Evolutionary conservation across 805 yeast species (phyloP).

Genomic region (Soucietia sequanensis): DNA sequence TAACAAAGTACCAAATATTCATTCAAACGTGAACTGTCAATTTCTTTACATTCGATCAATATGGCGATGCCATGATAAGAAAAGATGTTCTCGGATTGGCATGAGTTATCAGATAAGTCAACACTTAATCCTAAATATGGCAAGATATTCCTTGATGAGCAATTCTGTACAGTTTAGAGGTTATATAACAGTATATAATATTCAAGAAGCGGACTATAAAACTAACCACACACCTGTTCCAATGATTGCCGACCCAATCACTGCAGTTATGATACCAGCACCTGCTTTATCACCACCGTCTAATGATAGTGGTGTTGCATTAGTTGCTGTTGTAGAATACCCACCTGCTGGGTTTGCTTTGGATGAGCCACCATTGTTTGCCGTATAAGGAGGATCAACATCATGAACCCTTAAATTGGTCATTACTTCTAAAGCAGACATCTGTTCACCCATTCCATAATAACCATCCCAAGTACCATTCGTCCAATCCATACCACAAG

Average conservation of each 20-base stretch:
- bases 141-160: no score
- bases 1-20: no score
- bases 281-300: constrained; percentile 72
- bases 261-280: constrained; percentile 83
- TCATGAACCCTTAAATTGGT: constrained; percentile 42
- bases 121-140: no score
- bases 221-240: constrained; percentile 47
- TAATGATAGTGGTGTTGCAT: constrained; percentile 41
- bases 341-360: constrained; percentile 71
- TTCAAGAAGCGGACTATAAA: no score
- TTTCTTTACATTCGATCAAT: no score
- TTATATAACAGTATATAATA: no score
- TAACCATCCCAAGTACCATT: constrained; percentile 52
- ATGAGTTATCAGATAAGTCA: no score
- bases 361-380: constrained; percentile 67
- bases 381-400: constrained; percentile 61
- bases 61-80: no score
- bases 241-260: constrained; percentile 48
- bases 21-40: no score
- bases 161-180: no score
- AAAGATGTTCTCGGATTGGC: no score
- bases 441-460: constrained; percentile 79
- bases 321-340: constrained; percentile 36
- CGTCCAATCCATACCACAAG: constrained; percentile 75
- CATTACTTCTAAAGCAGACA: constrained; percentile 67